A percentile compares a stretch with the other conserved stretches of the same genome.
phyloP scores from a whole-genome alignment of 2,329 filamentous ascomycete genomes.

The Hypoxylon rubiginosum region DNA sequence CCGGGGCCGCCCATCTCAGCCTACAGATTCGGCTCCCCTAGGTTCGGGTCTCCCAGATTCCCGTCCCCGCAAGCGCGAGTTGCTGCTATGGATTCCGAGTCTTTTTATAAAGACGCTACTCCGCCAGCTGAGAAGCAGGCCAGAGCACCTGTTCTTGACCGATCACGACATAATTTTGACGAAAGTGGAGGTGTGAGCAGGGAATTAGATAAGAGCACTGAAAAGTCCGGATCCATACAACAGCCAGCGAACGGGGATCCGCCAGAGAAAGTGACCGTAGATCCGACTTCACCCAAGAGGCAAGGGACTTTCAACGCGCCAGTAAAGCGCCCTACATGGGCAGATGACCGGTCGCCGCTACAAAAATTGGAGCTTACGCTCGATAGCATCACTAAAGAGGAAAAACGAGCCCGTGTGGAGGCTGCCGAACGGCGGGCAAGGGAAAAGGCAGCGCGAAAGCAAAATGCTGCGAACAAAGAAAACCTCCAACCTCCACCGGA shows the following conservation, averaged over 20 bases:
- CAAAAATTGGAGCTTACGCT: constrained; percentile 94
- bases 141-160: constrained; percentile 49
- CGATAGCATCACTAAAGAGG: constrained; percentile 94
- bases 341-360: constrained; percentile 87
- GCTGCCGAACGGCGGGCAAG: constrained; percentile 82
- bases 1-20: constrained; percentile 49
- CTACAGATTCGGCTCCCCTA: constrained; percentile 43
- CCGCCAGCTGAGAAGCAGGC: constrained; percentile 43
- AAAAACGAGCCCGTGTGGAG: constrained; percentile 87
- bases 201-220: constrained; percentile 35
- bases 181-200: constrained; percentile 39
- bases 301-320: constrained; percentile 57
- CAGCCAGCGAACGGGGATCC: constrained; percentile 49
- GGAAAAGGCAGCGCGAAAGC: constrained; percentile 65
- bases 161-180: constrained; percentile 49
- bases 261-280: constrained; percentile 42
- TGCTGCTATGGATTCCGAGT: constrained; percentile 51
- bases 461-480: constrained; percentile 39
- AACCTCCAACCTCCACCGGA: constrained; percentile 33
- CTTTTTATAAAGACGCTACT: constrained; percentile 51
- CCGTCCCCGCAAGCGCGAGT: constrained; percentile 36
- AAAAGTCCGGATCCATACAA: constrained; percentile 45
- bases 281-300: constrained; percentile 50
- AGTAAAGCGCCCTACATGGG: constrained; percentile 70
- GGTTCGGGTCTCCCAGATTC: constrained; percentile 36